Base-by-base conservation (phyloP, 2,329 filamentous ascomycete genomes). In the Pyrenophora seminiperda region DNA sequence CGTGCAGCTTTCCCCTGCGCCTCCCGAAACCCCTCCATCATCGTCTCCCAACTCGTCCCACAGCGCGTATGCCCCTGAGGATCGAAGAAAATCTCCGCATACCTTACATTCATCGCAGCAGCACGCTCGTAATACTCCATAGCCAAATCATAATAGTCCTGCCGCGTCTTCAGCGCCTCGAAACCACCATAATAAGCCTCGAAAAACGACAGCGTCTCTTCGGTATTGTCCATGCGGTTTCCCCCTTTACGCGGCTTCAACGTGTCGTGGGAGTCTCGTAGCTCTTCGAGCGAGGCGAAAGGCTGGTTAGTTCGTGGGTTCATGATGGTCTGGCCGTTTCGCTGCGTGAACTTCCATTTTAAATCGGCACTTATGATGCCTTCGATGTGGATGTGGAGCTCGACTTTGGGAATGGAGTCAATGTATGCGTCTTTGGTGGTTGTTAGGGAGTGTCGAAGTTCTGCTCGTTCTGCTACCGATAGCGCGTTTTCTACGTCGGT, bases 351-450 rank as follows among this genome's bases (percentile, higher is more conserved):
- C 20, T 70, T 70, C 75, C 75, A 79, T 42, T 72, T 68, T 2
- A 79, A 62, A 14, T 68, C 59, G 0, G 76, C 73, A 1, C 67
- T 72, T n/a, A 78, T 60, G 1, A 74, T 77, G 5, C 77, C 77
- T 66, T 79, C 77, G 41, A 79, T 76, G 59, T 79, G 76, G 17
- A 79, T 49, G 54, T 79, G 77, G 5, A 78, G 74, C 54, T 79
- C 77, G 18, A 77, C 72, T 45, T 79, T 79, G 5, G 77, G 76
- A 5, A 42, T 42, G 0, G 40, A 10, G 4, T 4, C 5, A 3
- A 42, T 42, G 29, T 33, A 42, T 11, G 41, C 17, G 19, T 56
- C 45, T n/a, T 31, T 38, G 14, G 48, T 53, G 19, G 49, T 20
- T 39, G 49, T 41, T 18, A 44, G 20, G 9, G 41, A 30, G 27